Evolutionary conservation across 129 eudicot species (phyloP).

Genomic region (Centrapalus pauciflorus): DNA sequence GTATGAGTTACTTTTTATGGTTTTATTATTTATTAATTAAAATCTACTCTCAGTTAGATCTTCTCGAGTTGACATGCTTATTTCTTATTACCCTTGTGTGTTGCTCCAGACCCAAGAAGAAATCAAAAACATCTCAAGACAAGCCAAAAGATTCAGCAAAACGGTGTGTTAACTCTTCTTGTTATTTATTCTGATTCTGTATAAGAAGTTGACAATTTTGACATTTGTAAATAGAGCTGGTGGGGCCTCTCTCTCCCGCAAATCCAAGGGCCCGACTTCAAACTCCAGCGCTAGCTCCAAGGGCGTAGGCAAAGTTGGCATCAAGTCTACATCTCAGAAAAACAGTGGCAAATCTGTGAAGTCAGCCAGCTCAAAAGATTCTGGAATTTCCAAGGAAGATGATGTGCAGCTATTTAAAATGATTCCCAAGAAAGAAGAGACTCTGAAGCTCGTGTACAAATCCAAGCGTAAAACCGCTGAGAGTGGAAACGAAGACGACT

Average conservation of each 20-base stretch:
- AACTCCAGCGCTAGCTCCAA: constrained; percentile 5
- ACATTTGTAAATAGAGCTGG: background rate
- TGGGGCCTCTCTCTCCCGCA: background rate
- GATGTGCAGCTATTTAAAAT: background rate
- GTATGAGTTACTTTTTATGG: constrained; percentile 37
- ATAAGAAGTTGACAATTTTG: background rate
- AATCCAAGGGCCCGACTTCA: background rate
- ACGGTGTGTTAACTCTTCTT: constrained; percentile 4
- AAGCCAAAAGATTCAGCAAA: constrained; percentile 7
- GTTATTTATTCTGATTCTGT: background rate
- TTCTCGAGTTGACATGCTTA: background rate
- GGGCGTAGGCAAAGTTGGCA: constrained; percentile 2
- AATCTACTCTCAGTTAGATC: too few relatives aligned
- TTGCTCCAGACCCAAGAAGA: constrained; percentile 9
- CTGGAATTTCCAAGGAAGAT: background rate
- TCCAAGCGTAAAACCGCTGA: constrained; percentile 8
- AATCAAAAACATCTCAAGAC: background rate
- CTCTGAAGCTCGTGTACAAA: background rate
- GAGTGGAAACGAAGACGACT: background rate
- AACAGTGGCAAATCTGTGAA: background rate
- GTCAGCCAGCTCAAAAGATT: background rate
- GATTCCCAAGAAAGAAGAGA: background rate
- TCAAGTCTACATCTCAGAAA: background rate
- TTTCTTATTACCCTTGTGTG: background rate
- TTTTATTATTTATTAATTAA: background rate